Base-by-base conservation (phyloP, 164 flowering plant species). In the Warburgia ugandensis region DNA sequence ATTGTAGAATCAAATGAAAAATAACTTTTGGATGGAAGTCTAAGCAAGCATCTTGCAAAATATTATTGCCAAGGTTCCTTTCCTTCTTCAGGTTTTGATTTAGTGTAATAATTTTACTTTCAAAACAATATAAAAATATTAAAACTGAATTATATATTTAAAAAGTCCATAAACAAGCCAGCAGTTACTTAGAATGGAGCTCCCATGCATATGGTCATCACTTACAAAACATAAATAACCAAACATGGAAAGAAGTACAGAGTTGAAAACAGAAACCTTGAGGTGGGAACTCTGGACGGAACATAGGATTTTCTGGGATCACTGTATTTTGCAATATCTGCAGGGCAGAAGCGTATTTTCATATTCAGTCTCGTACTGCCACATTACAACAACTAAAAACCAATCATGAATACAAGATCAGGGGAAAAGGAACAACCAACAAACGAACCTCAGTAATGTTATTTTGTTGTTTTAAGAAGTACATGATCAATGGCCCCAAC, bases 281-380 rank as follows among this genome's bases (percentile, higher is more conserved):
- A 13, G 94, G 83, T 61, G 94, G 96, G 63, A 60, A 92, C 69
- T 83, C 95, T 10, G 99, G 99, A 50, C 61, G 74, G 48, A 69
- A 92, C 99, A 92, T 88, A n/a, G 99, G 99, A 4, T 45, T 35
- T 63, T 92, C 99, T 14, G 99, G 96, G 61, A 88, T 83, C 52
- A 70, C 74, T 60, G 96, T 81, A 39, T 76, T 68, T 68, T 56
- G 75, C 77, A 92, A 54, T 65, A 78, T 38, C 95, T 92, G 81
- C 52, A 14, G 59, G 67, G 27, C 0, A 55, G 2, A 59, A 54
- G 28, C 36, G 49, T 49, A 28, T 3, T 50, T 23, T 29, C 37
- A 50, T 10, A 11, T 20, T 39, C 43, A 63, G 14, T 35, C 22
- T 27, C 27, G 37, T 17, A 39, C 40, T 4, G 50, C 20, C 2